phyloP scores from a whole-genome alignment of 768 basidiomycete genomes.

The Gyrodon lividus region DNA sequence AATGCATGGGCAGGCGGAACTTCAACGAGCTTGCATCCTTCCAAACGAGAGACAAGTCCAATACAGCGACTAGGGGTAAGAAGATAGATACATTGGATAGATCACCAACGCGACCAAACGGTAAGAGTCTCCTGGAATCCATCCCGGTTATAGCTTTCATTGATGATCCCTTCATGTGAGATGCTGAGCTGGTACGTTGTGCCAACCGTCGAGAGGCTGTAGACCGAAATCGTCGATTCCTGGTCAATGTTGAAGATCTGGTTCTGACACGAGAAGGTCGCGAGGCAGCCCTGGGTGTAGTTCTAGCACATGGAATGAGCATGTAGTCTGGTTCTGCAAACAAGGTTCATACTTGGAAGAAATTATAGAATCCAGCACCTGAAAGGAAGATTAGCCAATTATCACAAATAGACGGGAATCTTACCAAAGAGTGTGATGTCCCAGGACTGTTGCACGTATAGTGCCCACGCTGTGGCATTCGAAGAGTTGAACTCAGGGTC shows the following conservation, averaged over 20 bases:
- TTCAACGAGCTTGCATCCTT: too few species aligned
- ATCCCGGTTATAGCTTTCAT: conserved; percentile 37
- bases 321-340: not conserved
- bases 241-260: conserved; percentile 44
- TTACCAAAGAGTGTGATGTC: conserved; percentile 46
- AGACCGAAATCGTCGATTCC: conserved; percentile 40
- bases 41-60: not conserved
- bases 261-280: conserved; percentile 39
- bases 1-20: too few species aligned
- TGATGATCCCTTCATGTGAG: conserved; percentile 33
- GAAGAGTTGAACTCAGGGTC: conserved; percentile 41
- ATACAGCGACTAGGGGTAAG: not conserved
- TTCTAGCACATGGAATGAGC: conserved; percentile 29
- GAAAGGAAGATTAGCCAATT: not conserved
- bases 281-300: conserved; percentile 40
- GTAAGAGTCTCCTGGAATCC: conserved; percentile 46
- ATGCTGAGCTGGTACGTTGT: conserved; percentile 43
- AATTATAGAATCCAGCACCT: conserved; percentile 53
- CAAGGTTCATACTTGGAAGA: conserved; percentile 41
- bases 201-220: conserved; percentile 49
- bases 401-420: not conserved
- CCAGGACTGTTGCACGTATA: conserved; percentile 41
- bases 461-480: conserved; percentile 40
- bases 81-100: not conserved
- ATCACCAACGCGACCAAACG: conserved; percentile 32